Conservation (phyloP, 1,284 basidiomycete species). For the Ustilago nuda region DNA sequence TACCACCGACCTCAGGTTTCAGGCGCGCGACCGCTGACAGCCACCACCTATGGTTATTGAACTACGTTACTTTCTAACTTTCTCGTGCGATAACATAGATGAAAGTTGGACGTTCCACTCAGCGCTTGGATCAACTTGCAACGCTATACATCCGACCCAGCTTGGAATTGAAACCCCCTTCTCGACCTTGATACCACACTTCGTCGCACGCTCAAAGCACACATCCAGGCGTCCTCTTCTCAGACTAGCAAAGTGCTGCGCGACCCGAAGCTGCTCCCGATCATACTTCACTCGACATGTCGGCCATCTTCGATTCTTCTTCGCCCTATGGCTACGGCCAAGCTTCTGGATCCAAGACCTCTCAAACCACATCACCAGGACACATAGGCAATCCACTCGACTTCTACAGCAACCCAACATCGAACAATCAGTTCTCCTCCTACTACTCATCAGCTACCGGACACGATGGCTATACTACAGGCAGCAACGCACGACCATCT, state of each 20-base stretch:
- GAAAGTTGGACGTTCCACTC: not conserved
- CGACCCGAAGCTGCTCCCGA: not conserved
- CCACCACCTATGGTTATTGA: no score
- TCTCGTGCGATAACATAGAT: slow-evolving; percentile 18
- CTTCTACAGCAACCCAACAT: slow-evolving; percentile 41
- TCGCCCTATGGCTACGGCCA: slow-evolving; percentile 51
- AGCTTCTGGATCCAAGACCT: slow-evolving; percentile 33
- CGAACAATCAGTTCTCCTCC: slow-evolving; percentile 35
- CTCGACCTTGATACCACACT: not conserved
- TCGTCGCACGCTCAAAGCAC: not conserved
- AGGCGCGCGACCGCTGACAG: no score
- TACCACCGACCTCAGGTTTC: no score
- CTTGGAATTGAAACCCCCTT: not conserved
- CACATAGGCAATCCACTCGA: slow-evolving; percentile 41
- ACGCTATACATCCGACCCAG: not conserved
- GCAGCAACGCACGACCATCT: slow-evolving; percentile 44
- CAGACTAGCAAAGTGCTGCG: not conserved
- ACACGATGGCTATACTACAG: slow-evolving; percentile 46
- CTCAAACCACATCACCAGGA: slow-evolving; percentile 30
- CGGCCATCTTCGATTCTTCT: slow-evolving; percentile 55
- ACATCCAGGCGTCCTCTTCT: not conserved
- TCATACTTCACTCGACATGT: slow-evolving; percentile 25
- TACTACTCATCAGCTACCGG: slow-evolving; percentile 40
- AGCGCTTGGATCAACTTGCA: slow-evolving; percentile 35
- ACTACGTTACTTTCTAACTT: not conserved